Conservation (phyloP, 2,329 filamentous ascomycete genomes). For the Colletotrichum limetticola region DNA sequence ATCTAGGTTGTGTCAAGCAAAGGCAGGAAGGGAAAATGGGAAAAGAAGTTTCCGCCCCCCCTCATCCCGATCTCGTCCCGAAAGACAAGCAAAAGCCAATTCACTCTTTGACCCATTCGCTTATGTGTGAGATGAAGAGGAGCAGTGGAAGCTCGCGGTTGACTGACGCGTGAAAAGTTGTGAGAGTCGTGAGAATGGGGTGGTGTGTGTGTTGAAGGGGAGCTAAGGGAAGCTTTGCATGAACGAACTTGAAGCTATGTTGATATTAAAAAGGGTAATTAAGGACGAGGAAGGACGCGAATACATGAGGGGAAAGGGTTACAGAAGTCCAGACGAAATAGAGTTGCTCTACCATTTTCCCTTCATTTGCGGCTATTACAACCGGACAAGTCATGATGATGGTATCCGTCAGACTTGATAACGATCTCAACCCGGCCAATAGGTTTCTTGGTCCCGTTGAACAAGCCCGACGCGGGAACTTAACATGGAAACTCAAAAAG, state of each 20-base stretch:
- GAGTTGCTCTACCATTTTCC: not conserved
- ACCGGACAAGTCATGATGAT: not conserved
- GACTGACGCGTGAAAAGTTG: not conserved
- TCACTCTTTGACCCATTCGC: slow-evolving; percentile 11
- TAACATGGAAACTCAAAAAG: not conserved
- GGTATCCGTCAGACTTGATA: not conserved
- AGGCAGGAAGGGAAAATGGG: not conserved
- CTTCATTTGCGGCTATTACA: not conserved
- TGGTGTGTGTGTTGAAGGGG: not conserved
- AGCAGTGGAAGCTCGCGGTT: not conserved
- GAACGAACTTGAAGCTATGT: slow-evolving; percentile 13
- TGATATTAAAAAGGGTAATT: slow-evolving; percentile 14
- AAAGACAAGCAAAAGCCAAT: slow-evolving; percentile 1
- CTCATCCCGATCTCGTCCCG: slow-evolving; percentile 11
- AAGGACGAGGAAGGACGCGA: slow-evolving; percentile 14
- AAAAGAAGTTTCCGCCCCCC: not conserved
- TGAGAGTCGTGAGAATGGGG: not conserved
- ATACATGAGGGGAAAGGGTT: not conserved
- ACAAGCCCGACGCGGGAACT: not conserved
- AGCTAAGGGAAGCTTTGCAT: slow-evolving; percentile 18
- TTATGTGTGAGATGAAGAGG: not conserved
- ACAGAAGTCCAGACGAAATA: not conserved
- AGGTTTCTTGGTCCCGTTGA: not conserved
- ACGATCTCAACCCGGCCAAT: not conserved
- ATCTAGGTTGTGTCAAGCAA: not conserved